phyloP scores from a whole-genome alignment of 2,329 filamentous ascomycete genomes.

The Hymenoscyphus albidus region DNA sequence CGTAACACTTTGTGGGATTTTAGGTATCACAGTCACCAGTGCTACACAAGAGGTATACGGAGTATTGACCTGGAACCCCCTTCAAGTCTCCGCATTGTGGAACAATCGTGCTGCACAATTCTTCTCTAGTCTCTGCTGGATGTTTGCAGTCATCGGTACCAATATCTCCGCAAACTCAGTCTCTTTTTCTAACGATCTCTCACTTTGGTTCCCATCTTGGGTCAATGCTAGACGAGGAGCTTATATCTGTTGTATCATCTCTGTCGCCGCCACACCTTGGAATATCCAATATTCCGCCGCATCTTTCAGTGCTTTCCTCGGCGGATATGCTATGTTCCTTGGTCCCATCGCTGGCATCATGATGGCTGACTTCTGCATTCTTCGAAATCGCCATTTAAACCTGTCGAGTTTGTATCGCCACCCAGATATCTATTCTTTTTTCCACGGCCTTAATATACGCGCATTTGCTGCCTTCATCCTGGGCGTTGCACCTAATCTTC shows the following conservation, averaged over 20 bases:
- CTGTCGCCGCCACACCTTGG: conserved; percentile 45
- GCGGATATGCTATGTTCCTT: conserved; percentile 36
- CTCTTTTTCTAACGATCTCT: conserved; percentile 37
- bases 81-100: conserved; percentile 27
- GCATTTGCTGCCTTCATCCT: conserved; percentile 23
- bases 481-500: conserved; percentile 23
- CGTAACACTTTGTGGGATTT: conserved; percentile 26
- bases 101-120: conserved; percentile 32
- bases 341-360: conserved; percentile 39
- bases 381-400: conserved; percentile 34
- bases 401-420: conserved; percentile 34
- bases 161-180: conserved; percentile 41
- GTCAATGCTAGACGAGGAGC: conserved; percentile 47
- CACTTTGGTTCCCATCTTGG: conserved; percentile 46
- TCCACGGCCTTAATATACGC: conserved; percentile 22
- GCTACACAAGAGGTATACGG: conserved; percentile 31
- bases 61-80: conserved; percentile 28
- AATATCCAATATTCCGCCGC: conserved; percentile 39
- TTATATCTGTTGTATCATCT: conserved; percentile 41
- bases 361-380: conserved; percentile 35
- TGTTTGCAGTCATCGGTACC: conserved; percentile 34
- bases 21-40: conserved; percentile 28
- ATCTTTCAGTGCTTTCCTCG: conserved; percentile 32
- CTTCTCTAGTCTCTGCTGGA: conserved; percentile 31
- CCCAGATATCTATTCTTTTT: conserved; percentile 26